These are phyloP conservation scores for Cercospora janseana DNA, from an alignment of 2,329 filamentous ascomycete species.

Conservation along the genomic window DNA sequence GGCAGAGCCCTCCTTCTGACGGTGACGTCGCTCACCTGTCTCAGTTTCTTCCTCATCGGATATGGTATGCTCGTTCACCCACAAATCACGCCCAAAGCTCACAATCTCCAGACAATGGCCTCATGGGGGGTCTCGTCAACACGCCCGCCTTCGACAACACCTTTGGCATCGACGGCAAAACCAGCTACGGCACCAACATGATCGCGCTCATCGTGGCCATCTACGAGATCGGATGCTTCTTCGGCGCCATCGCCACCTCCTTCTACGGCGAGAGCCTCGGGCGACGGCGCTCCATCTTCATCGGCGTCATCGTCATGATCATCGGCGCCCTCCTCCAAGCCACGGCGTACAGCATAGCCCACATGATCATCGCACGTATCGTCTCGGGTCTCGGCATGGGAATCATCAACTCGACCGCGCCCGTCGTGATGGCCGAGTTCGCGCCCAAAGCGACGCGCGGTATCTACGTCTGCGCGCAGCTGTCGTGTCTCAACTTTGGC, in stretches of 20 bases:
- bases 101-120: slow-evolving; percentile 20
- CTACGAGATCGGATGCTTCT: slow-evolving; percentile 44
- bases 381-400: slow-evolving; percentile 48
- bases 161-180: slow-evolving; percentile 43
- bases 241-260: slow-evolving; percentile 42
- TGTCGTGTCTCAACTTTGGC: slow-evolving; percentile 51
- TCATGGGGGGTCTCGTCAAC: slow-evolving; percentile 40
- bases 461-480: slow-evolving; percentile 48
- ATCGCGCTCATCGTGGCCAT: slow-evolving; percentile 51
- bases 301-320: slow-evolving; percentile 47
- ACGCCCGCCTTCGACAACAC: slow-evolving; percentile 43
- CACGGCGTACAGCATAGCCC: slow-evolving; percentile 40
- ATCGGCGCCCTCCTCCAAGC: slow-evolving; percentile 46
- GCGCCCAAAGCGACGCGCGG: slow-evolving; percentile 35
- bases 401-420: slow-evolving; percentile 47
- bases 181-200: slow-evolving; percentile 37
- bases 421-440: slow-evolving; percentile 48
- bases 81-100: slow-evolving; percentile 25
- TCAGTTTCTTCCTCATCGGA: slow-evolving; percentile 52
- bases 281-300: slow-evolving; percentile 45
- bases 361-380: slow-evolving; percentile 47
- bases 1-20: slow-evolving; percentile 44
- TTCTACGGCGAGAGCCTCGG: slow-evolving; percentile 48
- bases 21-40: slow-evolving; percentile 47
- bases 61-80: slow-evolving; percentile 27